Percentiles rank a stretch among this genome's conserved stretches.
phyloP scores from a whole-genome alignment of 305 asterid species.

The Ajuga reptans region DNA sequence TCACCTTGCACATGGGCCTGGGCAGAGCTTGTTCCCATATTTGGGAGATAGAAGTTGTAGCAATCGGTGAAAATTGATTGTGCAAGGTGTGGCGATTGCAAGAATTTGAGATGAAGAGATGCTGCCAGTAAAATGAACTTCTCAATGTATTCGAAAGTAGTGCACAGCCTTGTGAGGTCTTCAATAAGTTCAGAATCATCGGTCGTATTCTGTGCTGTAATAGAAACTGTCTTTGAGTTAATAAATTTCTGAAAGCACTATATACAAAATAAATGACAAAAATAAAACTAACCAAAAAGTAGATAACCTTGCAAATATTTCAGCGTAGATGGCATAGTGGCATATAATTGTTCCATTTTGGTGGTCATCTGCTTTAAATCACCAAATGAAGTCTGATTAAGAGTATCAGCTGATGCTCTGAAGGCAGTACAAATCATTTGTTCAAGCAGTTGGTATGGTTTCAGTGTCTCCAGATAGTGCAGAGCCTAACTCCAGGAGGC shows the following conservation, averaged over 20 bases:
- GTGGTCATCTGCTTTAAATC: conserved; percentile 57
- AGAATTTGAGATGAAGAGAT: conserved; percentile 71
- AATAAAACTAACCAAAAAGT: not conserved
- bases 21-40: conserved; percentile 56
- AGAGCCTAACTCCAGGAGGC: conserved; percentile 47
- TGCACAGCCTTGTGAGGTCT: conserved; percentile 61
- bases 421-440: conserved; percentile 89
- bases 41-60: conserved; percentile 53
- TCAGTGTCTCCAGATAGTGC: conserved; percentile 89
- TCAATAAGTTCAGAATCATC: conserved; percentile 46
- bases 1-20: conserved; percentile 18
- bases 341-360: conserved; percentile 61
- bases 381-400: conserved; percentile 62
- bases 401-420: conserved; percentile 77
- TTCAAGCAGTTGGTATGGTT: conserved; percentile 65
- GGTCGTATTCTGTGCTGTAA: conserved; percentile 35
- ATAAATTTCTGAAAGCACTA: conserved; percentile 6
- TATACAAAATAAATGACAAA: not conserved
- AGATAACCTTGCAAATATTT: conserved; percentile 49
- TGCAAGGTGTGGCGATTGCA: conserved; percentile 63
- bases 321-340: conserved; percentile 60
- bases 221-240: conserved; percentile 13
- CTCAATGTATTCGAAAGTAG: conserved; percentile 67
- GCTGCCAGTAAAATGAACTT: conserved; percentile 60
- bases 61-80: conserved; percentile 61